Evolutionary conservation across 2,329 filamentous ascomycete species (phyloP).

Genomic region (Penicillium sp.): DNA sequence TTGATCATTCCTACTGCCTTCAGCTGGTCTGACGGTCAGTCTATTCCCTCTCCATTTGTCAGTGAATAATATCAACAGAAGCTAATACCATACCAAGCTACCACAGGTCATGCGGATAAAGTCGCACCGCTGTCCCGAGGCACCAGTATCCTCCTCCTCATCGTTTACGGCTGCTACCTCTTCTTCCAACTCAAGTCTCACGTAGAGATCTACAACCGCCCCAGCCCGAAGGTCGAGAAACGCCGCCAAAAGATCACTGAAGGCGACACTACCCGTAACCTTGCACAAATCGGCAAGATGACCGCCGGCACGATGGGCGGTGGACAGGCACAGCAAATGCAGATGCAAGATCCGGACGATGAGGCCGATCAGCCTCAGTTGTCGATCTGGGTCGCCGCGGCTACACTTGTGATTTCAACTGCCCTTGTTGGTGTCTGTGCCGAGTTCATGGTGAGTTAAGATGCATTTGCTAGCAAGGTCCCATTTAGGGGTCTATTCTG

Average conservation of each 20-base stretch:
- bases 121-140: conserved; percentile 36
- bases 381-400: conserved; percentile 68
- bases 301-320: conserved; percentile 50
- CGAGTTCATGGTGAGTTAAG: conserved; percentile 56
- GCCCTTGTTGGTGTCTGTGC: conserved; percentile 77
- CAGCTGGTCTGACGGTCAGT: conserved; percentile 48
- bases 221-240: conserved; percentile 74
- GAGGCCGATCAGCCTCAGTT: conserved; percentile 74
- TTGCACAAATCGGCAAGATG: conserved; percentile 56
- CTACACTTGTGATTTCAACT: conserved; percentile 70
- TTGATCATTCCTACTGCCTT: conserved; percentile 92
- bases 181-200: conserved; percentile 92
- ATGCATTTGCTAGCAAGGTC: background rate
- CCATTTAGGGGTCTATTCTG: background rate
- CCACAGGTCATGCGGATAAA: conserved; percentile 7
- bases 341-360: conserved; percentile 60
- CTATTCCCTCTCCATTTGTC: background rate
- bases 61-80: background rate
- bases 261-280: conserved; percentile 50
- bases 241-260: conserved; percentile 47
- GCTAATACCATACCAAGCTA: background rate
- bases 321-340: conserved; percentile 49
- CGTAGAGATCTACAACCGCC: conserved; percentile 72
- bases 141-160: conserved; percentile 73
- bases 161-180: conserved; percentile 82